A percentile compares a stretch with the other conserved stretches of the same genome.
phyloP scores from a whole-genome alignment of 78 protist genomes.

The Dictyostelium firmibasis region DNA sequence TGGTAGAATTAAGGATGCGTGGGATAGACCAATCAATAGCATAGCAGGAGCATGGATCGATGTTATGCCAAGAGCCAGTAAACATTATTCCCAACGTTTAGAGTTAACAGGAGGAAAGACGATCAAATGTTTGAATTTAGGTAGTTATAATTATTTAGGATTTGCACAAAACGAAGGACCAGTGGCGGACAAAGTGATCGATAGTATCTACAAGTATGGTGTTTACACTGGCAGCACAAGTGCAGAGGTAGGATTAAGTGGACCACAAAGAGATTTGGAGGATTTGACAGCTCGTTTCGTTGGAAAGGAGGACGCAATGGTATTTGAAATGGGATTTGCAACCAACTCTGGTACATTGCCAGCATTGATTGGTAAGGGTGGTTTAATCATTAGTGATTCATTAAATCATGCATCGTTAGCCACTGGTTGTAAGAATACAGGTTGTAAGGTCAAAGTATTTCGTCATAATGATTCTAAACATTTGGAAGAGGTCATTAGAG shows the following conservation, averaged over 20 bases:
- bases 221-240: slow-evolving; percentile 18
- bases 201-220: slow-evolving; percentile 66
- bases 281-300: slow-evolving; percentile 91
- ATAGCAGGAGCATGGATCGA: slow-evolving; percentile 90
- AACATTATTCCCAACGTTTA: slow-evolving; percentile 55
- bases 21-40: slow-evolving; percentile 93
- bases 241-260: slow-evolving; percentile 45
- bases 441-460: slow-evolving; percentile 92
- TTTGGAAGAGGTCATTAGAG: slow-evolving; percentile 89
- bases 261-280: slow-evolving; percentile 84
- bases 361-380: slow-evolving; percentile 88
- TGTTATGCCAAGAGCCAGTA: slow-evolving; percentile 82
- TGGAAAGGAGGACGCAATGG: slow-evolving; percentile 94
- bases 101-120: slow-evolving; percentile 56
- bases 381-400: slow-evolving; percentile 92
- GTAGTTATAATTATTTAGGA: slow-evolving; percentile 99
- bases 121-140: slow-evolving; percentile 90
- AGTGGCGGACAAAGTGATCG: slow-evolving; percentile 70
- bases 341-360: slow-evolving; percentile 98
- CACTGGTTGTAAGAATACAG: slow-evolving; percentile 92
- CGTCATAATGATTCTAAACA: slow-evolving; percentile 94
- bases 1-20: slow-evolving; percentile 92
- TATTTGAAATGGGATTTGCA: slow-evolving; percentile 98
- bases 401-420: slow-evolving; percentile 98
- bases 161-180: slow-evolving; percentile 91